Evolutionary conservation across 2,329 filamentous ascomycete genomes (phyloP), one percentile per base, ranked within the genome.

Genomic region (Pseudonectria foliicola): DNA sequence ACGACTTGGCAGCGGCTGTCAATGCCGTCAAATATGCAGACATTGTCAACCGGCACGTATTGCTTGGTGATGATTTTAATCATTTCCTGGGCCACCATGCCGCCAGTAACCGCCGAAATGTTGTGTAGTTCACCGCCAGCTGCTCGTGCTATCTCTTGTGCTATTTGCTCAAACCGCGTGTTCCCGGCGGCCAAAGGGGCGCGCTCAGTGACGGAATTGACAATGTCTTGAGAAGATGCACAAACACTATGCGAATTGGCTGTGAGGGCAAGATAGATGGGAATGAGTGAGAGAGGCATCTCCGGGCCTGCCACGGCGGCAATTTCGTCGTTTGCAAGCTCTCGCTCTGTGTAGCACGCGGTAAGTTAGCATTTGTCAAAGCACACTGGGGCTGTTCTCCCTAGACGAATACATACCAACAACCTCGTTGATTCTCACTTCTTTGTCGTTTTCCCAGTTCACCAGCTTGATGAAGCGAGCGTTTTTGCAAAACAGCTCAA

Each of bases 401-500:
- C 8, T 21, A n/a, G n/a, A n/a, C n/a, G 18, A 21, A 6, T 11
- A 61, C 73, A 54, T 67, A 80, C 76, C 68, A 38, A 74, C 64
- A 27, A 73, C 56, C 56, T 74, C 67, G 40, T 70, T 61, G 14
- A 79, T 61, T 26, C 63, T 64, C 39, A 67, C 64, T 52, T 63
- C 62, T 15, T 58, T 60, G 33, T 65, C 55, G 30, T 55, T 55
- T 32, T 60, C 55, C 29, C 68, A 66, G 46, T 82, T 83, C 38
- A 96, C 80, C 31, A 96, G 75, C 62, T 92, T 94, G 56, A 95
- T 83, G 56, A 94, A 92, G 30, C 85, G 84, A 32, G 89, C 90
- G 48, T 94, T 93, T 63, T 93, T 95, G 73, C 90, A 96, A 60
- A 95, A 96, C 25, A 83, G 70, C 53, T 95, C 89, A 29, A 96